Conservation (phyloP, 805 yeast genomes). For the Ogataea dorogensis region DNA sequence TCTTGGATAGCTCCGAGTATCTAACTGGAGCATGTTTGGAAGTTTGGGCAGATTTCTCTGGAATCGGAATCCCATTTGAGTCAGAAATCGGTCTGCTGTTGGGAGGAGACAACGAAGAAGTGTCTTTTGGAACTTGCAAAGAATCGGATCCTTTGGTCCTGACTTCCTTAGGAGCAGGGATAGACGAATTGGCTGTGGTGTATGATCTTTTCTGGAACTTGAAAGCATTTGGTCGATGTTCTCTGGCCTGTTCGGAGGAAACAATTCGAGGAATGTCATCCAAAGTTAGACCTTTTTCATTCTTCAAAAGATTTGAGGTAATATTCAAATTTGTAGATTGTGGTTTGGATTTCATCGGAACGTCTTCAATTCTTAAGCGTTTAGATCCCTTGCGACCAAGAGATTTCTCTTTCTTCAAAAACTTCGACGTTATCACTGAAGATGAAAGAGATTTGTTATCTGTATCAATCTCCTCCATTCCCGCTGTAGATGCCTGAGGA, state of each 20-base stretch:
- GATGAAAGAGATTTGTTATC: slow-evolving; percentile 9
- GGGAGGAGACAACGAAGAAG: slow-evolving; percentile 5
- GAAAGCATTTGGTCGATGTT: slow-evolving; percentile 88
- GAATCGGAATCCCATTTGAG: background rate
- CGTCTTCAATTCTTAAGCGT: slow-evolving; percentile 30
- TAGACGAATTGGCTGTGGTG: slow-evolving; percentile 36
- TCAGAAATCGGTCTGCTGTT: slow-evolving; percentile 1
- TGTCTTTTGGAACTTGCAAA: background rate
- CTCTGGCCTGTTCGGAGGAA: slow-evolving; percentile 95
- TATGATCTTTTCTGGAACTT: slow-evolving; percentile 60
- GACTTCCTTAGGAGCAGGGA: slow-evolving; percentile 34
- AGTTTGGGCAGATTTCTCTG: background rate
- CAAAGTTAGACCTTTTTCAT: slow-evolving; percentile 81
- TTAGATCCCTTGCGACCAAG: slow-evolving; percentile 32
- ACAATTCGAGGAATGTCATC: slow-evolving; percentile 97
- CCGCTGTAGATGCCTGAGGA: slow-evolving; percentile 47
- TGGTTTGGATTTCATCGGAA: slow-evolving; percentile 27
- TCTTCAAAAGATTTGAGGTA: slow-evolving; percentile 68
- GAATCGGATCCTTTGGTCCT: slow-evolving; percentile 18
- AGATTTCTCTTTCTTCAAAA: slow-evolving; percentile 23
- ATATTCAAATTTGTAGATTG: slow-evolving; percentile 45
- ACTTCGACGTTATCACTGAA: slow-evolving; percentile 19
- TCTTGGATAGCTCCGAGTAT: slow-evolving; percentile 60
- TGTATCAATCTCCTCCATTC: slow-evolving; percentile 28
- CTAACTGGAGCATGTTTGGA: slow-evolving; percentile 39